A percentile compares a stretch with the other conserved stretches of the same genome.
Conservation (phyloP, 2,329 filamentous ascomycete genomes). For the Epichloe gansuensis region DNA sequence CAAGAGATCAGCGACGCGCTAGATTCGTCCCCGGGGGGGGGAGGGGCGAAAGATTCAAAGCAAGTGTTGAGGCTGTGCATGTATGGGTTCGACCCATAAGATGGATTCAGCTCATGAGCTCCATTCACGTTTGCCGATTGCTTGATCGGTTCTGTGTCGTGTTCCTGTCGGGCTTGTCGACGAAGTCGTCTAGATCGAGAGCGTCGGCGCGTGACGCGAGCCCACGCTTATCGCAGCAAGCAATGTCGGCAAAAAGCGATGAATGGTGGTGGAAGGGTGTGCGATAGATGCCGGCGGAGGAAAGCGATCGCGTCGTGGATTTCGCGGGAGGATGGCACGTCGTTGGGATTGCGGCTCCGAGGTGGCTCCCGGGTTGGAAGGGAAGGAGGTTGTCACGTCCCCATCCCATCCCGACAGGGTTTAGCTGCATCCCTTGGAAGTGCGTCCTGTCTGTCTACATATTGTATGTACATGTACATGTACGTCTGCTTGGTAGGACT, state of each 20-base stretch:
- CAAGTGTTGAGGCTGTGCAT: background rate
- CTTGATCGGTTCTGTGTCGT: no score
- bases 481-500: no score
- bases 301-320: slow-evolving; percentile 1
- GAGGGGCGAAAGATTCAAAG: background rate
- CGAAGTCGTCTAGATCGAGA: background rate
- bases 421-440: slow-evolving; percentile 4
- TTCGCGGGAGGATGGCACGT: slow-evolving; percentile 1
- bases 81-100: background rate
- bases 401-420: slow-evolving; percentile 7
- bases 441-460: background rate
- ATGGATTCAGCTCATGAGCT: no score
- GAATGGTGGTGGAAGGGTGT: background rate
- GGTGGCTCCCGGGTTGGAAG: slow-evolving; percentile 1
- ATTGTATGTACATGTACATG: no score
- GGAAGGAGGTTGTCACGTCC: background rate
- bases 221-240: background rate
- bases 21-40: background rate
- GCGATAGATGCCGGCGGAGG: background rate
- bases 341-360: slow-evolving; percentile 6
- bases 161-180: background rate
- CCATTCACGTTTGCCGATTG: background rate
- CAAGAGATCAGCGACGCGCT: background rate
- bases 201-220: background rate
- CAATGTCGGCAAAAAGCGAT: background rate